Conservation (phyloP, 768 basidiomycete genomes). For the Russula earlei region DNA sequence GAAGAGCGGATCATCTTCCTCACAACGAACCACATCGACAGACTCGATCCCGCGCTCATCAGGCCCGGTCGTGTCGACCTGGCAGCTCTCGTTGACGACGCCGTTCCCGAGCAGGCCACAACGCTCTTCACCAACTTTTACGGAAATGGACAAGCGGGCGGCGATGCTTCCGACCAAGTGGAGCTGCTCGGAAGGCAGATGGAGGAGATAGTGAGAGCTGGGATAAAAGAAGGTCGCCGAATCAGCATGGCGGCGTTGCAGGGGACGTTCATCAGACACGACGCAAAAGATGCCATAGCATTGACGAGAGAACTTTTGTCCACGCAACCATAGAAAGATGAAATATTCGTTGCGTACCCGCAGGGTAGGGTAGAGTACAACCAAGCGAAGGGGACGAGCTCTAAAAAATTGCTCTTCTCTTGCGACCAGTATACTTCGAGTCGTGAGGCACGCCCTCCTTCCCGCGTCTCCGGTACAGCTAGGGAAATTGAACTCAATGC, state of each 20-base stretch:
- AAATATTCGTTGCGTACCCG: not conserved
- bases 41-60: conserved; percentile 88
- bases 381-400: not conserved
- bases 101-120: conserved; percentile 69
- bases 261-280: conserved; percentile 83
- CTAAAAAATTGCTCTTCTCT: conserved; percentile 72
- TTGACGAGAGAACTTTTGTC: conserved; percentile 37
- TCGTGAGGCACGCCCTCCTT: conserved; percentile 79
- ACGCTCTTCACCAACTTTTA: conserved; percentile 82
- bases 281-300: conserved; percentile 44
- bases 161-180: conserved; percentile 31
- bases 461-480: conserved; percentile 79
- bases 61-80: conserved; percentile 94
- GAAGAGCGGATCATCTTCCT: conserved; percentile 98
- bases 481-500: too few relatives aligned
- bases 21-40: conserved; percentile 94
- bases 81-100: conserved; percentile 75
- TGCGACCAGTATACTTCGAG: conserved; percentile 89
- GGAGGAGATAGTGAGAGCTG: conserved; percentile 42
- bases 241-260: conserved; percentile 97
- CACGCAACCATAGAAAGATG: not conserved
- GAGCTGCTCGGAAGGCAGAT: conserved; percentile 43
- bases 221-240: conserved; percentile 42
- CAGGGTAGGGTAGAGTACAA: not conserved
- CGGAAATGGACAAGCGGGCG: conserved; percentile 31